phyloP scores from a whole-genome alignment of 2,329 filamentous ascomycete species.

The Xylaria sp. region DNA sequence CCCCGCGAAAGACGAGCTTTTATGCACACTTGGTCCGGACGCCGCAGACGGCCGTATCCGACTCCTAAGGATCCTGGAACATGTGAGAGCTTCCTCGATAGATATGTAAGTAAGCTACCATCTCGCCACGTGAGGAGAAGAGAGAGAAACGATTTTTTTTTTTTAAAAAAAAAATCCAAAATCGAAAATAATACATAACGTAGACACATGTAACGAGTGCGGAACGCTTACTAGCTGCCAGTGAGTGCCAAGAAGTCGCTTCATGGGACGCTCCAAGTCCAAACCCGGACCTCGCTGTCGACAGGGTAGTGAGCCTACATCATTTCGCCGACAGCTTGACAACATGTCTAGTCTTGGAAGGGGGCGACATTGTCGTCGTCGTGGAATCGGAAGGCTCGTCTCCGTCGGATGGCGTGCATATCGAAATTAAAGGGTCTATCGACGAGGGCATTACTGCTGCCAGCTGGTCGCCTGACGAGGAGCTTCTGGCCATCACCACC shows the following conservation, averaged over 20 bases:
- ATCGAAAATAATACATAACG: not conserved
- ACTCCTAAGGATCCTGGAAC: slow-evolving; percentile 67
- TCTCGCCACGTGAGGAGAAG: slow-evolving; percentile 8
- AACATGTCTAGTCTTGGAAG: slow-evolving; percentile 84
- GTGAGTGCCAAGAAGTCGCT: slow-evolving; percentile 67
- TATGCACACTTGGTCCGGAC: slow-evolving; percentile 87
- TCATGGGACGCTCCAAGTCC: slow-evolving; percentile 91
- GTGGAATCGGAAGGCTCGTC: slow-evolving; percentile 68
- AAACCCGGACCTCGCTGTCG: slow-evolving; percentile 77
- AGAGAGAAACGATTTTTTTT: not conserved
- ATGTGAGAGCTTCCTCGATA: slow-evolving; percentile 51
- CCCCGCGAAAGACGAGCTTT: slow-evolving; percentile 76
- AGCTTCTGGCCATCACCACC: slow-evolving; percentile 86
- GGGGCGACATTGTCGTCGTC: slow-evolving; percentile 90
- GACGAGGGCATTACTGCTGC: slow-evolving; percentile 91
- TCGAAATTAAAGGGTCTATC: slow-evolving; percentile 95
- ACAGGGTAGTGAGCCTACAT: slow-evolving; percentile 82
- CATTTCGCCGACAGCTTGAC: slow-evolving; percentile 84
- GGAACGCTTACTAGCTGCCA: slow-evolving; percentile 38
- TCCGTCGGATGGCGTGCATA: slow-evolving; percentile 73
- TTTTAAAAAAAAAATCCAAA: not conserved
- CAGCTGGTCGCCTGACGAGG: slow-evolving; percentile 94
- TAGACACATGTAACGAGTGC: not conserved
- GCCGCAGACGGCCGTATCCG: slow-evolving; percentile 77
- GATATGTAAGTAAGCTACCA: slow-evolving; percentile 53